These are phyloP conservation scores for Dictyostelium firmibasis DNA, from an alignment of 78 protist genomes.

Conservation along the genomic window DNA sequence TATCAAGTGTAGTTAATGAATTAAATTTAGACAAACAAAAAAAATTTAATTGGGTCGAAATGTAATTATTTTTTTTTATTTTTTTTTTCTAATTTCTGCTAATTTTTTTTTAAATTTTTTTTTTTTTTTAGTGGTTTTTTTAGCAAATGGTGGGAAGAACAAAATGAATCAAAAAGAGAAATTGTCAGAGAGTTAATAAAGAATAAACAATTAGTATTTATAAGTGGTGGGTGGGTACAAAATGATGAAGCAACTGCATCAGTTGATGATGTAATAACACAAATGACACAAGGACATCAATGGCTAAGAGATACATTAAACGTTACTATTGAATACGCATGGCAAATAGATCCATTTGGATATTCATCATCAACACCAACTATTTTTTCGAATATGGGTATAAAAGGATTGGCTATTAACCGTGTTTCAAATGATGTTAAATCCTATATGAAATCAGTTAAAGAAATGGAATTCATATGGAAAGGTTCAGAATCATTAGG, in stretches of 20 bases:
- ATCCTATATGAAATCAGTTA: background rate
- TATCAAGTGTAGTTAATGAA: no score
- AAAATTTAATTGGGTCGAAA: no score
- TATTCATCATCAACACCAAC: constrained; percentile 60
- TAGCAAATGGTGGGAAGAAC: constrained; percentile 72
- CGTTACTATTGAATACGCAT: constrained; percentile 41
- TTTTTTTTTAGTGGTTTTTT: constrained; percentile 69
- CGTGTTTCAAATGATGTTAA: constrained; percentile 52
- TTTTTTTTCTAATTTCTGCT: constrained; percentile 10
- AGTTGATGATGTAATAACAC: constrained; percentile 73
- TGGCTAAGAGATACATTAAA: constrained; percentile 77
- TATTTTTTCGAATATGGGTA: constrained; percentile 40
- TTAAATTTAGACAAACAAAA: no score
- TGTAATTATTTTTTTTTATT: background rate
- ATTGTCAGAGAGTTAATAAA: constrained; percentile 2
- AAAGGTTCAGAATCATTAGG: constrained; percentile 37
- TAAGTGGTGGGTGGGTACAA: constrained; percentile 89
- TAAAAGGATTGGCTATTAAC: constrained; percentile 77
- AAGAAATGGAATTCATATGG: constrained; percentile 90
- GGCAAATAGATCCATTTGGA: constrained; percentile 96
- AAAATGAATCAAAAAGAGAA: background rate
- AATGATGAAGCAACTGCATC: constrained; percentile 89
- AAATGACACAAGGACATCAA: constrained; percentile 88
- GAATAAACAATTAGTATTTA: constrained; percentile 75
- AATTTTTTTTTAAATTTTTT: background rate